A percentile compares a stretch with the other conserved stretches of the same genome.
These are phyloP conservation scores for Fusarium setosum DNA, from an alignment of 2,329 filamentous ascomycete species.

Conservation along the genomic window DNA sequence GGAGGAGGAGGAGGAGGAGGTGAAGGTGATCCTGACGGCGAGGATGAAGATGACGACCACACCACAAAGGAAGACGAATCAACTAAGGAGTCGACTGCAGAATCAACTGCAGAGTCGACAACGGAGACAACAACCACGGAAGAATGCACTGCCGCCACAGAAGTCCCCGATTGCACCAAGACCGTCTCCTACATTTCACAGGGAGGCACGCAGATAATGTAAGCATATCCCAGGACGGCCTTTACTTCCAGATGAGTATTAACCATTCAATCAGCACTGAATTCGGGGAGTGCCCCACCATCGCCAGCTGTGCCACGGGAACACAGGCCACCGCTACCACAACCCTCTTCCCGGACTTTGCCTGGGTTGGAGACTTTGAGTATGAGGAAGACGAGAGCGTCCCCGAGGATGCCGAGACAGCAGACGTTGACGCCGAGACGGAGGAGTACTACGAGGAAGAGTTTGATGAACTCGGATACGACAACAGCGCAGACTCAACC, in stretches of 20 bases:
- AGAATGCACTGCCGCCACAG: not conserved
- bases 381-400: too few species aligned
- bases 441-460: too few species aligned
- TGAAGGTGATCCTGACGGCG: not conserved
- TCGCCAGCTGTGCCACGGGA: not conserved
- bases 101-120: not conserved
- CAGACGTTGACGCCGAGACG: too few species aligned
- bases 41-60: not conserved
- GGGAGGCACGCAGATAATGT: not conserved
- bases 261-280: not conserved
- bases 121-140: not conserved
- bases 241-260: not conserved
- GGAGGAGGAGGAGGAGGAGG: not conserved
- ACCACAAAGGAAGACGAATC: not conserved
- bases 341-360: not conserved
- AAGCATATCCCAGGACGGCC: too few species aligned
- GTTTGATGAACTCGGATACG: too few species aligned
- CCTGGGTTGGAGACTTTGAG: too few species aligned
- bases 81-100: not conserved
- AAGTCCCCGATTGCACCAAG: not conserved
- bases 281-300: not conserved
- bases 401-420: too few species aligned
- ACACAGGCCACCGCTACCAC: slow-evolving; percentile 3
- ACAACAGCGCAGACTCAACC: too few species aligned
- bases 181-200: not conserved